Evolutionary conservation across 129 eudicot species (phyloP).

Genomic region (Helichrysum umbraculigerum): DNA sequence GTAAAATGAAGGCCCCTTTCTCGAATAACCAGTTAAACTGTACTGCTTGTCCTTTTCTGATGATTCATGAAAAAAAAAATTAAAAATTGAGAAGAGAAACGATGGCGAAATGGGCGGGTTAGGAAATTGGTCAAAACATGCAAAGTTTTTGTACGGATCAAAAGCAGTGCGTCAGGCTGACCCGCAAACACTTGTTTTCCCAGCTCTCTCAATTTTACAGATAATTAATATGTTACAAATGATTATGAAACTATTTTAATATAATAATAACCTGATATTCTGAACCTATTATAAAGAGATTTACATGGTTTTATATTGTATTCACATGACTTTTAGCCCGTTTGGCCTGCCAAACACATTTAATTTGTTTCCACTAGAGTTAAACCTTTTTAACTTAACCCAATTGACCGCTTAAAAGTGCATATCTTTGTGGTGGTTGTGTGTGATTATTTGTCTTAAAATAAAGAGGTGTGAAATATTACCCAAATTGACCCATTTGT

Average conservation of each 20-base stretch:
- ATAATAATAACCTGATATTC: neutral
- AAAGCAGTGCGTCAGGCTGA: neutral
- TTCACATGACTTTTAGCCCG: neutral
- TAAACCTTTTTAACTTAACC: no score
- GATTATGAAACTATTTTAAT: neutral
- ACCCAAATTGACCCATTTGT: slow-evolving; percentile 1
- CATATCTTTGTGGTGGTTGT: no score
- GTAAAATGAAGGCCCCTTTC: slow-evolving; percentile 75
- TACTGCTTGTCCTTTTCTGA: slow-evolving; percentile 93
- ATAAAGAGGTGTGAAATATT: neutral
- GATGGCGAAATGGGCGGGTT: neutral
- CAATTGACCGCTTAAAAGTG: neutral
- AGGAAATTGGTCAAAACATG: neutral
- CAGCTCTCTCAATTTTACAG: neutral
- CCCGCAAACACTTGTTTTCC: neutral
- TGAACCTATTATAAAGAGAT: neutral
- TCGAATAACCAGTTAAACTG: slow-evolving; percentile 91
- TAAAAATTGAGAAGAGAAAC: neutral
- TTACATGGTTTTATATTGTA: neutral
- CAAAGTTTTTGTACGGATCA: neutral
- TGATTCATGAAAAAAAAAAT: slow-evolving; percentile 6
- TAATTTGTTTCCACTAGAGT: no score
- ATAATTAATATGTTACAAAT: neutral
- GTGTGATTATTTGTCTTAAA: no score
- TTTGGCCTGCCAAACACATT: neutral